phyloP scores from a whole-genome alignment of 306 rosid genomes.

The Cucumis hystrix region DNA sequence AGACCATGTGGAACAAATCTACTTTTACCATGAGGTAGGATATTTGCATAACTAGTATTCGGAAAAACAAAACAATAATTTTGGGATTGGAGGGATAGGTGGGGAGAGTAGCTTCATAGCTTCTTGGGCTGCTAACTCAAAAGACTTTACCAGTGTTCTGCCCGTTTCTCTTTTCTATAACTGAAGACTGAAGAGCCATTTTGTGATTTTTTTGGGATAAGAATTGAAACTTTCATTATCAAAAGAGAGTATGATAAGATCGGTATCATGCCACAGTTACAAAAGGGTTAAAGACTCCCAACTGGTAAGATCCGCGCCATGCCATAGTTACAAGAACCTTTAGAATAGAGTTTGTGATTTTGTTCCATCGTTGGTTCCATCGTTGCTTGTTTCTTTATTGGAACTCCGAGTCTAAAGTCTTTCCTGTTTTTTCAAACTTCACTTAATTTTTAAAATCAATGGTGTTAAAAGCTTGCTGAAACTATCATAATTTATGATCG shows the following conservation, averaged over 20 bases:
- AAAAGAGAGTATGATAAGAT: background rate
- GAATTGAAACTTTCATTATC: background rate
- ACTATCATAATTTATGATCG: background rate
- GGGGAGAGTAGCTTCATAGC: background rate
- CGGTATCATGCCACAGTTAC: background rate
- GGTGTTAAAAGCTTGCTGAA: background rate
- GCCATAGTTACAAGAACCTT: background rate
- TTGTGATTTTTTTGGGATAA: background rate
- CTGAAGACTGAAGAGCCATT: background rate
- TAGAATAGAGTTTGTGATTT: background rate
- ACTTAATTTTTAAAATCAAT: background rate
- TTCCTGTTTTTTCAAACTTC: background rate
- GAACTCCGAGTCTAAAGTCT: background rate
- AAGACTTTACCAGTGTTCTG: background rate
- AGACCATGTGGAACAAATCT: background rate
- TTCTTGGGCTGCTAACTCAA: background rate
- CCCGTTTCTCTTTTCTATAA: background rate
- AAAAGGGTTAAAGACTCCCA: background rate
- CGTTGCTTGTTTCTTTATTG: background rate
- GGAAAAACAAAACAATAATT: background rate
- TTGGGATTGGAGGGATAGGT: background rate
- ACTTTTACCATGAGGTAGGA: background rate
- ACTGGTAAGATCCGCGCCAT: background rate
- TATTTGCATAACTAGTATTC: background rate
- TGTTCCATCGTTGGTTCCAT: background rate